Conservation (phyloP, 306 rosid species). For the Ormosia semicastrata region DNA sequence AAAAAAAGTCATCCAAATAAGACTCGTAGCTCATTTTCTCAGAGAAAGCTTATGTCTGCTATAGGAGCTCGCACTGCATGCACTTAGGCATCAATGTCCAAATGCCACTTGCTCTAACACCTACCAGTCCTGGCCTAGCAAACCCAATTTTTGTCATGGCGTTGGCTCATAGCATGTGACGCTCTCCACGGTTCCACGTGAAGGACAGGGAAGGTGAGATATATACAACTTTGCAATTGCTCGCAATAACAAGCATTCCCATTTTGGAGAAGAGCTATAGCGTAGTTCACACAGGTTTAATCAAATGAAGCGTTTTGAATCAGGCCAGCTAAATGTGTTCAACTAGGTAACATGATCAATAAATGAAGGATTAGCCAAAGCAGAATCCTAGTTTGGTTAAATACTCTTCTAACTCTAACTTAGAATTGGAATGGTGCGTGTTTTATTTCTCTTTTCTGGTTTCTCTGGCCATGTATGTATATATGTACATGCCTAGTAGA, state of each 20-base stretch:
- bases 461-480: background rate
- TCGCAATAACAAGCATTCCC: background rate
- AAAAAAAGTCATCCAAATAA: background rate
- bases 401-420: background rate
- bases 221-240: background rate
- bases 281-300: too few species aligned
- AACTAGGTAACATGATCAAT: too few species aligned
- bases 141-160: too few species aligned
- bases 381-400: background rate
- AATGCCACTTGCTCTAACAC: too few species aligned
- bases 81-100: background rate
- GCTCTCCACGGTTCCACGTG: too few species aligned
- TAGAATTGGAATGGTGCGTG: background rate
- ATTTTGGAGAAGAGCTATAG: background rate
- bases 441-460: too few species aligned
- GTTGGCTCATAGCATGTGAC: too few species aligned
- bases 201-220: background rate
- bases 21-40: background rate
- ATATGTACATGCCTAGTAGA: too few species aligned
- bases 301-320: too few species aligned
- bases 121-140: too few species aligned
- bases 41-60: background rate
- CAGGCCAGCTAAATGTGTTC: background rate
- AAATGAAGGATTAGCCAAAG: background rate
- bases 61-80: background rate